These are phyloP conservation scores for Borealophlyctis nickersoniae DNA, from an alignment of 192 early-diverging fungal genomes.

Conservation along the genomic window DNA sequence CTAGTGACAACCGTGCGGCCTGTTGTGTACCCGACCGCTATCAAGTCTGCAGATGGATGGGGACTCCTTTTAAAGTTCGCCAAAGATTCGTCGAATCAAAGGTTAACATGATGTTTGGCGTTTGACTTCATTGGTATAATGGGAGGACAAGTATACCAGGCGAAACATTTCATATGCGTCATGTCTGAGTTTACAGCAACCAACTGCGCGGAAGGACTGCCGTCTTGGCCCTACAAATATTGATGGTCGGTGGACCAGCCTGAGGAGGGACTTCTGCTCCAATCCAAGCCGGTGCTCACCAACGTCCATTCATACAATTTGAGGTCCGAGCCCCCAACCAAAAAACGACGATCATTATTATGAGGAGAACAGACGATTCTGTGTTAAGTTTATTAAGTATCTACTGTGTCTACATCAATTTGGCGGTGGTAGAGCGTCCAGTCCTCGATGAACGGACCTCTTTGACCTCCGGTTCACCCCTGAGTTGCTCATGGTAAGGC, in stretches of 20 bases:
- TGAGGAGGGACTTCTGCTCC: too few species aligned
- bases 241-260: too few species aligned
- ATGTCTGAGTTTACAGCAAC: conserved; percentile 48
- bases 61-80: neutral
- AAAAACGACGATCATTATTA: conserved; percentile 36
- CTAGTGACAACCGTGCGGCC: conserved; percentile 54
- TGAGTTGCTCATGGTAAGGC: too few species aligned
- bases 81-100: neutral
- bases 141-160: neutral
- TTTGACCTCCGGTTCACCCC: too few species aligned
- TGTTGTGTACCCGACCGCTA: conserved; percentile 59
- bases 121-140: neutral
- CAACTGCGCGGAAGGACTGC: conserved; percentile 14
- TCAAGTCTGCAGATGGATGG: conserved; percentile 41
- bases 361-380: conserved; percentile 29
- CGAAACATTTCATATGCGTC: conserved; percentile 41
- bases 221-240: neutral
- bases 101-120: neutral
- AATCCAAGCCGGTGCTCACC: too few species aligned
- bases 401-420: too few species aligned
- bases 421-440: too few species aligned
- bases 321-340: conserved; percentile 55
- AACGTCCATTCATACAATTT: conserved; percentile 53
- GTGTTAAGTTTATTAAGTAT: too few species aligned
- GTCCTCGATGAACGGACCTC: too few species aligned